Conservation (phyloP, 2,329 filamentous ascomycete species). For the Apiospora rasikravindrae region DNA sequence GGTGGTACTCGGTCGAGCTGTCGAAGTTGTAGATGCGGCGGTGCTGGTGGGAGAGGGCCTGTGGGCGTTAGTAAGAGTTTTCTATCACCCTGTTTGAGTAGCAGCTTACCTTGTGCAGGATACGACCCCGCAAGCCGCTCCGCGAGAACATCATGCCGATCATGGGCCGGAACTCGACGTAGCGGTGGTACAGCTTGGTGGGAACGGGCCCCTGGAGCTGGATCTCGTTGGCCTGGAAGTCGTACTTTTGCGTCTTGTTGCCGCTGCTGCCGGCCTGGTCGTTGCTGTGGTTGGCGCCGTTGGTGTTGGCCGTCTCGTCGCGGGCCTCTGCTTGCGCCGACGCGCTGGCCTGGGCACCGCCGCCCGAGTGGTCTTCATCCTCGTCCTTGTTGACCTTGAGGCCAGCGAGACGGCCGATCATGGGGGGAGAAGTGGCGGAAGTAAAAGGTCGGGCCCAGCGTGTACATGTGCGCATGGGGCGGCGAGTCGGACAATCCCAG, state of each 20-base stretch:
- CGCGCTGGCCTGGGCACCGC: constrained; percentile 23
- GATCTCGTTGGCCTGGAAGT: constrained; percentile 94
- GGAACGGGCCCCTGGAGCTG: constrained; percentile 87
- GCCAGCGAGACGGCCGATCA: constrained; percentile 82
- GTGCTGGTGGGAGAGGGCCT: constrained; percentile 87
- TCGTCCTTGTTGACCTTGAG: constrained; percentile 70
- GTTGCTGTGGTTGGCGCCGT: not conserved
- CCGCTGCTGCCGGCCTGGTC: not conserved
- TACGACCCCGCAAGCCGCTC: constrained; percentile 75
- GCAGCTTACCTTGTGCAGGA: constrained; percentile 68
- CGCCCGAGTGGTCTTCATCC: constrained; percentile 42
- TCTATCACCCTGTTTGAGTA: too few species aligned
- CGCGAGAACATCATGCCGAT: constrained; percentile 87
- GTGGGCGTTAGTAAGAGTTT: not conserved
- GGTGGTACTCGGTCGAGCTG: constrained; percentile 73
- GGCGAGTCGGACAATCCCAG: constrained; percentile 73
- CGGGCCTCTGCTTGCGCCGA: constrained; percentile 17
- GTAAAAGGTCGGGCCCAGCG: constrained; percentile 75
- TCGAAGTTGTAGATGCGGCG: constrained; percentile 88
- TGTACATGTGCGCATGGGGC: constrained; percentile 75
- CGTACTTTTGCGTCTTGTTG: constrained; percentile 71
- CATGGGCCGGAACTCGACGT: constrained; percentile 90
- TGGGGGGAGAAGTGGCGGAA: constrained; percentile 86
- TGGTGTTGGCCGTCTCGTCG: not conserved
- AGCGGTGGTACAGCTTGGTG: constrained; percentile 82